Evolutionary conservation across 331 rosid genomes (phyloP).

Genomic region (Acacia pycnantha): DNA sequence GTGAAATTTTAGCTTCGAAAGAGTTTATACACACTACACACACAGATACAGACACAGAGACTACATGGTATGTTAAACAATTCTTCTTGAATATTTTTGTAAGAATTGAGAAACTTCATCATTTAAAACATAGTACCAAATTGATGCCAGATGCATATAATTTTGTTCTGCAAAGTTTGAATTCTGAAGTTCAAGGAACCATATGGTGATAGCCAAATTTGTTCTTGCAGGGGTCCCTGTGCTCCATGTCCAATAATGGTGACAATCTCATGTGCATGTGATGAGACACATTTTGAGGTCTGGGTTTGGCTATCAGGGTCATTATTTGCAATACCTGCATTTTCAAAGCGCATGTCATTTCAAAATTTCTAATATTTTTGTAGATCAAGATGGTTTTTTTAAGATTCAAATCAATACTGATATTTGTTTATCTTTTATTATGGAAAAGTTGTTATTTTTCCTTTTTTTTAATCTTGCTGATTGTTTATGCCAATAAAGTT

Average conservation of each 20-base stretch:
- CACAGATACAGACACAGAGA: background rate
- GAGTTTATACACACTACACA: background rate
- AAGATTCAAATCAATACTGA: background rate
- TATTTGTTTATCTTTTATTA: conserved; percentile 19
- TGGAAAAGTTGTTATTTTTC: conserved; percentile 14
- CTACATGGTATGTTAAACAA: background rate
- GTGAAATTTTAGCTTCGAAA: background rate
- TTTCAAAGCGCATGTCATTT: background rate
- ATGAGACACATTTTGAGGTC: conserved; percentile 93
- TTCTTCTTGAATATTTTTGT: background rate
- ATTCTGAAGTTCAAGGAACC: conserved; percentile 13
- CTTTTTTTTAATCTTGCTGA: background rate
- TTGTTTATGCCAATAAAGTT: conserved; percentile 4
- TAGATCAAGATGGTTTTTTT: background rate
- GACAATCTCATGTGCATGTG: conserved; percentile 85
- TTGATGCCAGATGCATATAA: conserved; percentile 9
- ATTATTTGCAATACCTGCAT: background rate
- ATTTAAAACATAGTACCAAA: conserved; percentile 5
- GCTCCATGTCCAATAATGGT: conserved; percentile 99
- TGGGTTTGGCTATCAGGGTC: conserved; percentile 27
- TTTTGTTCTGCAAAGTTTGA: conserved; percentile 20
- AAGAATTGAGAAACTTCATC: background rate
- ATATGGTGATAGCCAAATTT: conserved; percentile 32
- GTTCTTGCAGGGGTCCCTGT: conserved; percentile 84
- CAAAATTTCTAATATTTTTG: conserved; percentile 15